A percentile compares a stretch with the other conserved stretches of the same genome.
Conservation (phyloP, 352 stramenopile species). For the Globisporangium ultimum region DNA sequence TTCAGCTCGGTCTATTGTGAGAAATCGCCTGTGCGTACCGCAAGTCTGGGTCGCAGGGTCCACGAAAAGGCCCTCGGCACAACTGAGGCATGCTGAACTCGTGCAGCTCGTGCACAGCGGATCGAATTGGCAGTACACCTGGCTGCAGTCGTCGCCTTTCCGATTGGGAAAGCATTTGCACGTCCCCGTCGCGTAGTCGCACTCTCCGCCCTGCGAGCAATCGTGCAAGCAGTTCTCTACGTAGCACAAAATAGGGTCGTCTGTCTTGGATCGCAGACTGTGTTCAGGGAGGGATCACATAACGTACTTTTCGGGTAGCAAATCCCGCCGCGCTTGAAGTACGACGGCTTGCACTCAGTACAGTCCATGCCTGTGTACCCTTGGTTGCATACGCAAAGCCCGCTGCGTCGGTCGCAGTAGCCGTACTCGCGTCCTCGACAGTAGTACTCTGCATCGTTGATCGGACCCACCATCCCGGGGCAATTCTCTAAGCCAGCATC, state of each 20-base stretch:
- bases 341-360: constrained; percentile 80
- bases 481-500: constrained; percentile 43
- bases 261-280: neutral
- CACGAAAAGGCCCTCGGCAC: constrained; percentile 86
- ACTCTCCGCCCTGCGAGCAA: constrained; percentile 84
- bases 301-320: constrained; percentile 88
- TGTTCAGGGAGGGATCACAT: neutral
- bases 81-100: constrained; percentile 72
- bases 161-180: constrained; percentile 79
- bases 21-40: constrained; percentile 19
- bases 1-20: too few species aligned
- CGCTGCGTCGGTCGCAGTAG: constrained; percentile 92
- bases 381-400: constrained; percentile 92
- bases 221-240: constrained; percentile 84
- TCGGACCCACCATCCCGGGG: constrained; percentile 84
- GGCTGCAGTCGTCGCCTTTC: constrained; percentile 78
- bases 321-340: constrained; percentile 79
- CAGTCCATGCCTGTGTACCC: constrained; percentile 93
- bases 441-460: constrained; percentile 89
- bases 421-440: constrained; percentile 89
- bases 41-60: constrained; percentile 64
- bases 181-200: constrained; percentile 86
- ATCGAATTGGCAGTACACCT: constrained; percentile 72
- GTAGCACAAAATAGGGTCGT: neutral
- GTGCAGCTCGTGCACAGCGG: constrained; percentile 87